phyloP scores from a whole-genome alignment of 345 rosid species.

The Camelina neglecta region DNA sequence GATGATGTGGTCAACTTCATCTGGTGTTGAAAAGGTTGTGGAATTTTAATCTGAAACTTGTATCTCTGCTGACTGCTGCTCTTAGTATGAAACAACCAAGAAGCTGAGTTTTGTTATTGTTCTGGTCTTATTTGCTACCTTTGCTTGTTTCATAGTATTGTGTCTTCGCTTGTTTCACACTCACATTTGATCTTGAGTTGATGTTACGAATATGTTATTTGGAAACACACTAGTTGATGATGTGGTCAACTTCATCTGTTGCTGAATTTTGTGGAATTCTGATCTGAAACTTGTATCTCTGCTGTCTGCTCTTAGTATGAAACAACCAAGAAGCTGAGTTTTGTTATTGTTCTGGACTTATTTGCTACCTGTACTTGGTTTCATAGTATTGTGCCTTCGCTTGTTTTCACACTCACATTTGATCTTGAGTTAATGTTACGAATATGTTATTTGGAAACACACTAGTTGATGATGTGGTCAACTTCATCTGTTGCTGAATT shows the following conservation, averaged over 20 bases:
- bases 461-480: neutral
- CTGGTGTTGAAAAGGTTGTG: neutral
- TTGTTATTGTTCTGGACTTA: neutral
- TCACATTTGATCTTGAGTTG: too few relatives aligned
- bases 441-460: neutral
- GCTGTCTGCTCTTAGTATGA: neutral
- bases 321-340: neutral
- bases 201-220: neutral
- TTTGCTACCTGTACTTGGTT: too few relatives aligned
- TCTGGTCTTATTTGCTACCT: too few relatives aligned
- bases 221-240: neutral
- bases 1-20: neutral
- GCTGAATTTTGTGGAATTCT: neutral
- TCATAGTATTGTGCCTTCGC: too few relatives aligned
- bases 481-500: neutral
- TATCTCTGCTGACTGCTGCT: neutral
- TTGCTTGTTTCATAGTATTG: too few relatives aligned
- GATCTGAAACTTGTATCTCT: neutral
- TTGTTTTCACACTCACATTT: too few relatives aligned
- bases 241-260: neutral
- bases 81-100: constrained; percentile 4
- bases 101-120: neutral
- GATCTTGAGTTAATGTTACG: too few relatives aligned
- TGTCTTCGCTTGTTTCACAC: too few relatives aligned
- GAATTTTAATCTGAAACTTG: neutral